These are phyloP conservation scores for Ustilago shanxiensis DNA, from an alignment of 1,284 basidiomycete species.

Conservation along the genomic window DNA sequence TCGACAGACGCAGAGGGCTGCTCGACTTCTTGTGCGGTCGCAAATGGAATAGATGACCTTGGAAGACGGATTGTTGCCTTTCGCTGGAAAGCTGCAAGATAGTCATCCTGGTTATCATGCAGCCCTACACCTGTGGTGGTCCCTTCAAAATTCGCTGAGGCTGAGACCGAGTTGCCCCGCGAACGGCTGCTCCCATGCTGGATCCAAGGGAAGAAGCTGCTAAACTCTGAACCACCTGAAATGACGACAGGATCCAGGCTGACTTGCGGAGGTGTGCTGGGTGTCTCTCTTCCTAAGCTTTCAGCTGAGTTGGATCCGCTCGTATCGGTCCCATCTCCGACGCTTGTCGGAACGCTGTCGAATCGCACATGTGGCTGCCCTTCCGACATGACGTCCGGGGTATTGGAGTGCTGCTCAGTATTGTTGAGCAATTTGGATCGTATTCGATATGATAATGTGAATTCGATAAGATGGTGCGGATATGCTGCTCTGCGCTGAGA, in stretches of 20 bases:
- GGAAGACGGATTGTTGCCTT: slow-evolving; percentile 5
- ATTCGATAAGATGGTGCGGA: not conserved
- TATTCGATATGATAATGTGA: not conserved
- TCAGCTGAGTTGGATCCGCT: slow-evolving; percentile 21
- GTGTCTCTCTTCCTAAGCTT: slow-evolving; percentile 7
- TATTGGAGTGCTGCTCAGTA: not conserved
- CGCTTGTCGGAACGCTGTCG: slow-evolving; percentile 3
- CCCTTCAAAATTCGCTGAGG: not conserved
- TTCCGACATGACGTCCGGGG: not conserved
- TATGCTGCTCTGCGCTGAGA: not conserved
- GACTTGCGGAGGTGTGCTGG: slow-evolving; percentile 27
- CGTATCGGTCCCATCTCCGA: not conserved
- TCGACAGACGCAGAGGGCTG: not conserved
- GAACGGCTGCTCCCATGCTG: not conserved
- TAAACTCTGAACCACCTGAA: slow-evolving; percentile 7
- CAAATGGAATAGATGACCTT: not conserved
- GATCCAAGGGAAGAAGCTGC: slow-evolving; percentile 35
- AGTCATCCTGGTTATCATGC: not conserved
- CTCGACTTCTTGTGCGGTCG: not conserved
- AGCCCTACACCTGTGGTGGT: not conserved
- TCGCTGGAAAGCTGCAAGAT: slow-evolving; percentile 16
- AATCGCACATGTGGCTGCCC: slow-evolving; percentile 1
- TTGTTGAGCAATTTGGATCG: not conserved
- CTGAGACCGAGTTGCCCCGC: not conserved
- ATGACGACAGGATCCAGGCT: slow-evolving; percentile 7